phyloP scores from a whole-genome alignment of 1,139 yeast species.

The Debaryomycetaceae sp. region DNA sequence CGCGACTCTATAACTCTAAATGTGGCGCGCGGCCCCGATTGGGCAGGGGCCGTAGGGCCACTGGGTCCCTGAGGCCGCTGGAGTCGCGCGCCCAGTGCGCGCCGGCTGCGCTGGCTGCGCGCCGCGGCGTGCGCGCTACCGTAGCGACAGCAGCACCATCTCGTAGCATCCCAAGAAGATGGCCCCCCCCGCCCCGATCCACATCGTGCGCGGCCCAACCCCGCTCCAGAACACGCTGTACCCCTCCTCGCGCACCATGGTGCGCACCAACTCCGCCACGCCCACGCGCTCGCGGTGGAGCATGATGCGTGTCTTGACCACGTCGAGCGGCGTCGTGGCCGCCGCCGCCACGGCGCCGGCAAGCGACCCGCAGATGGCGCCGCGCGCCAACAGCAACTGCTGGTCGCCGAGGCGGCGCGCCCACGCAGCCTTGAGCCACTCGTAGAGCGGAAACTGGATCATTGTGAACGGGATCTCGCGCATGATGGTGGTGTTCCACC shows the following conservation, averaged over 20 bases:
- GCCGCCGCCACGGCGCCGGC: conserved; percentile 98
- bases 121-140: conserved; percentile 2
- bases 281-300: conserved; percentile 52
- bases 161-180: conserved; percentile 94
- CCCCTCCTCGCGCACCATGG: conserved; percentile 63
- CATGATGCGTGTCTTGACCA: conserved; percentile 89
- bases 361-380: conserved; percentile 90
- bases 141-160: conserved; percentile 33
- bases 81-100: too few species aligned
- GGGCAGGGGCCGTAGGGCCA: too few species aligned
- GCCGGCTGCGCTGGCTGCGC: too few species aligned
- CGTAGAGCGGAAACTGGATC: conserved; percentile 93
- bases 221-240: conserved; percentile 68
- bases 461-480: conserved; percentile 95
- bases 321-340: conserved; percentile 87
- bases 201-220: conserved; percentile 89
- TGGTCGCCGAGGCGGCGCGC: conserved; percentile 21
- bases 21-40: too few species aligned
- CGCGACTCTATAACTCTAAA: too few species aligned
- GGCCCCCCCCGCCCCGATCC: conserved; percentile 99
- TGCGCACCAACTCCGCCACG: conserved; percentile 39
- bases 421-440: conserved; percentile 64
- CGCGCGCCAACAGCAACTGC: conserved; percentile 58
- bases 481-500: conserved; percentile 88
- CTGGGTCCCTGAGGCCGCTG: too few species aligned